phyloP scores from a whole-genome alignment of 1,284 basidiomycete species.

The Pseudozyma pruni region DNA sequence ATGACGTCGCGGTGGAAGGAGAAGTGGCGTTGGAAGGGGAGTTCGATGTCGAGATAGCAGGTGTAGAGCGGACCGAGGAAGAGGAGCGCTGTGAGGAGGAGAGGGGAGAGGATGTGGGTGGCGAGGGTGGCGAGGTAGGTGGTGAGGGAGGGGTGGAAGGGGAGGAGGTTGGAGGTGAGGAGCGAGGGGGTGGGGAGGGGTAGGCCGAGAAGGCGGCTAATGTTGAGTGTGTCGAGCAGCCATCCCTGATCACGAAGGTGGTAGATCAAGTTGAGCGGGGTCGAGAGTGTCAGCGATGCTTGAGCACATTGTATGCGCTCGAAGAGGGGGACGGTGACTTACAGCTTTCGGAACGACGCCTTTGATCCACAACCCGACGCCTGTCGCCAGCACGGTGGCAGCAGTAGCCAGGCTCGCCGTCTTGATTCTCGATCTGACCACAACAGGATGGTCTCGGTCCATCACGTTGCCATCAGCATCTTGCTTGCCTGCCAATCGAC shows the following conservation, averaged over 20 bases:
- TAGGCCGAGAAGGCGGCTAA: constrained; percentile 46
- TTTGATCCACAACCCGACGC: constrained; percentile 19
- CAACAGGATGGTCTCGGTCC: constrained; percentile 47
- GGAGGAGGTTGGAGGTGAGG: constrained; percentile 41
- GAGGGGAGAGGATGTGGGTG: constrained; percentile 8
- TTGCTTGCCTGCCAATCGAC: constrained; percentile 16
- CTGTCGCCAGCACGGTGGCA: constrained; percentile 18
- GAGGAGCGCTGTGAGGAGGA: constrained; percentile 76
- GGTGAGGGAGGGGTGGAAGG: constrained; percentile 35
- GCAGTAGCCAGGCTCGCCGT: constrained; percentile 37
- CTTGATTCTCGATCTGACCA: constrained; percentile 47
- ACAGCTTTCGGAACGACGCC: constrained; percentile 14
- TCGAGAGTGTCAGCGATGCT: background rate
- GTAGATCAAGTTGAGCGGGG: too few species aligned
- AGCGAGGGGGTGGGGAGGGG: constrained; percentile 44
- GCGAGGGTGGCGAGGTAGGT: constrained; percentile 7
- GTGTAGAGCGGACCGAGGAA: constrained; percentile 85
- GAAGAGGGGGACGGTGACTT: constrained; percentile 4
- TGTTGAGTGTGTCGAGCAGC: constrained; percentile 25
- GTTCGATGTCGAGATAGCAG: constrained; percentile 72
- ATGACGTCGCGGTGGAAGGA: constrained; percentile 67
- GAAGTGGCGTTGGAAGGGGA: constrained; percentile 74
- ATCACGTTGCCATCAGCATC: constrained; percentile 28
- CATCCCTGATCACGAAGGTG: constrained; percentile 13
- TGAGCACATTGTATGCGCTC: background rate